These are phyloP conservation scores for Sclerotinia sclerotiorum DNA, from an alignment of 2,329 filamentous ascomycete species.

Conservation along the genomic window DNA sequence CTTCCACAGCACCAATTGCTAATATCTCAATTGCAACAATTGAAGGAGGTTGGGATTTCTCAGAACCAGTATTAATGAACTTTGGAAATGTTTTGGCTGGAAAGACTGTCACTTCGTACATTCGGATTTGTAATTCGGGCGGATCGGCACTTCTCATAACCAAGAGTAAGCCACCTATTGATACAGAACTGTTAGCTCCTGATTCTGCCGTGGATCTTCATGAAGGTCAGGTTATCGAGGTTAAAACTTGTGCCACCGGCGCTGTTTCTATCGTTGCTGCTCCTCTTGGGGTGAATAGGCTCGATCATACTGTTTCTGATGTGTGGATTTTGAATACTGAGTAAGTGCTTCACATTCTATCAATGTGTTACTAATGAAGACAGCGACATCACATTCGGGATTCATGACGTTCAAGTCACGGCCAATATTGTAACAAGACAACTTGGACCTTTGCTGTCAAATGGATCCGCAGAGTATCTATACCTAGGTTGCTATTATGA, in stretches of 20 bases:
- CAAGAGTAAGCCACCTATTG: slow-evolving; percentile 39
- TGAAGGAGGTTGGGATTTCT: slow-evolving; percentile 40
- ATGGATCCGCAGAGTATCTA: slow-evolving; percentile 18
- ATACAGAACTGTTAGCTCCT: slow-evolving; percentile 27
- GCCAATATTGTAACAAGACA: slow-evolving; percentile 15
- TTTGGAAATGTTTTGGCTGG: slow-evolving; percentile 38
- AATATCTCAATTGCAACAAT: slow-evolving; percentile 38
- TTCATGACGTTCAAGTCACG: slow-evolving; percentile 39
- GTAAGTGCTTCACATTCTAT: neutral
- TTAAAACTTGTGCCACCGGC: slow-evolving; percentile 36
- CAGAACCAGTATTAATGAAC: slow-evolving; percentile 30
- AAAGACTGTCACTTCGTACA: slow-evolving; percentile 31
- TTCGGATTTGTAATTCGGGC: slow-evolving; percentile 39
- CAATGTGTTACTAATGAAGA: neutral
- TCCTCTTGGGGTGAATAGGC: slow-evolving; percentile 34
- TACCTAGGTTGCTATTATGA: slow-evolving; percentile 23
- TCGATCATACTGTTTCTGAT: slow-evolving; percentile 31
- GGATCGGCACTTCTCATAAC: slow-evolving; percentile 38
- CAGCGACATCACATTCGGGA: slow-evolving; percentile 41
- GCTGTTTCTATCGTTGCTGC: slow-evolving; percentile 36
- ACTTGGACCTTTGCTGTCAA: slow-evolving; percentile 12
- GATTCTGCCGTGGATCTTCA: slow-evolving; percentile 35
- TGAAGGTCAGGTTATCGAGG: slow-evolving; percentile 35
- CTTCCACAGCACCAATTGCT: slow-evolving; percentile 37
- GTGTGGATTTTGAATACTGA: slow-evolving; percentile 44